Evolutionary conservation across 257 asterid genomes (phyloP).

Genomic region (Capsicum chinense): DNA sequence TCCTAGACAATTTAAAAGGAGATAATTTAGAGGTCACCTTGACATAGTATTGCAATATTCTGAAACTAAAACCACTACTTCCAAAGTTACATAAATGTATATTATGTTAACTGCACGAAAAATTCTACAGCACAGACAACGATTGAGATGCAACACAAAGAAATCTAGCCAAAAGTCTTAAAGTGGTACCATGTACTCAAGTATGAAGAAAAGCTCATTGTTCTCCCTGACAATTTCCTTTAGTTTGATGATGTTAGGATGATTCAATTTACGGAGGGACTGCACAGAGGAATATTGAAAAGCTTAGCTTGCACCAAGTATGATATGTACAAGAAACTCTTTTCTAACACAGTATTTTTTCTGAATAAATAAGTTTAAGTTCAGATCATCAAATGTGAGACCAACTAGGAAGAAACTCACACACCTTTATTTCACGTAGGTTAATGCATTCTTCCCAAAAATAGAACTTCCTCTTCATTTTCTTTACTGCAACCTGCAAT

Average conservation of each 20-base stretch:
- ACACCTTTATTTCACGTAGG: conserved; percentile 88
- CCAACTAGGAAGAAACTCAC: conserved; percentile 16
- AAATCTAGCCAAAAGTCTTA: conserved; percentile 2
- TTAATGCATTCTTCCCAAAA: conserved; percentile 88
- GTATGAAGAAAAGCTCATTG: conserved; percentile 90
- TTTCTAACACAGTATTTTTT: conserved; percentile 24
- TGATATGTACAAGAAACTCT: conserved; percentile 16
- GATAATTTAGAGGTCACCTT: neutral
- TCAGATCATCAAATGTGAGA: conserved; percentile 28
- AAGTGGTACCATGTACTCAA: conserved; percentile 85
- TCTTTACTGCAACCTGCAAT: conserved; percentile 89
- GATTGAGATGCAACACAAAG: neutral
- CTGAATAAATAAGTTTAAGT: conserved; percentile 19
- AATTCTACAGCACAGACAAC: conserved; percentile 19
- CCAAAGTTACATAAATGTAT: neutral
- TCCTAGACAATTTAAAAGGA: conserved; percentile 55
- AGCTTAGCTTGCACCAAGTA: conserved; percentile 31
- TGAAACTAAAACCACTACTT: neutral
- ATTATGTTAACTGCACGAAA: neutral
- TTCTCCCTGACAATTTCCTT: conserved; percentile 91
- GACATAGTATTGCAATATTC: conserved; percentile 15
- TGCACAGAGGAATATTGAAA: conserved; percentile 42
- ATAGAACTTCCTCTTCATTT: conserved; percentile 88
- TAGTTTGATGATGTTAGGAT: conserved; percentile 87
- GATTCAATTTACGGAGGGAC: conserved; percentile 85